Evolutionary conservation across 75 land plant genomes (phyloP).

Genomic region (Isoetes taiwanensis): DNA sequence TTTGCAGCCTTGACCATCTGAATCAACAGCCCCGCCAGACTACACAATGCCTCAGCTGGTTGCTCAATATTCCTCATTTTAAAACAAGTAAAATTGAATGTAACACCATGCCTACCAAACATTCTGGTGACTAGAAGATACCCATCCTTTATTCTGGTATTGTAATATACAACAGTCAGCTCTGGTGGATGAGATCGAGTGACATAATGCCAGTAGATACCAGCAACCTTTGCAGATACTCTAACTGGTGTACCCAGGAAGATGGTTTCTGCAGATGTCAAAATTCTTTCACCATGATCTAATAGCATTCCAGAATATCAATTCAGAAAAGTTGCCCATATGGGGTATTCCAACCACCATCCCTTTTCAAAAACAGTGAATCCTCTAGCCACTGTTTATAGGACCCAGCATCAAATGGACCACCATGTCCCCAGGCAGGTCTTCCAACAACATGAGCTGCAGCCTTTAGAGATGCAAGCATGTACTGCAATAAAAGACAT

Average conservation of each 20-base stretch:
- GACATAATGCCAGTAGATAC: conserved; percentile 24
- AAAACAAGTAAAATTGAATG: conserved; percentile 19
- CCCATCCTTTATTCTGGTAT: conserved; percentile 13
- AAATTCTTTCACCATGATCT: conserved; percentile 17
- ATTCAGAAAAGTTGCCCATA: conserved; percentile 18
- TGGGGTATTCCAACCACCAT: conserved; percentile 42
- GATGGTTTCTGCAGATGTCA: conserved; percentile 9
- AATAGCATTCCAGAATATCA: conserved; percentile 21
- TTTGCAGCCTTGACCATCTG: conserved; percentile 55
- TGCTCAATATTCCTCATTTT: conserved; percentile 25
- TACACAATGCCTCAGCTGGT: conserved; percentile 45
- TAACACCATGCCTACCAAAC: conserved; percentile 21
- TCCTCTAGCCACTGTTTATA: conserved; percentile 89
- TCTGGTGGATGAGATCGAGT: conserved; percentile 18
- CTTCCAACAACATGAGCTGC: conserved; percentile 49
- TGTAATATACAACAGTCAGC: conserved; percentile 22
- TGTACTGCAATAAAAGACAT: conserved; percentile 53
- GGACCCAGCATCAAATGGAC: conserved; percentile 60
- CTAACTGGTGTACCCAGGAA: conserved; percentile 7
- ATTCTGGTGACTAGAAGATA: conserved; percentile 16
- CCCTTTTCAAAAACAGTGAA: conserved; percentile 42
- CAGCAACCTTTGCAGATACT: conserved; percentile 17
- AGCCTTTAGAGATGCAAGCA: conserved; percentile 53
- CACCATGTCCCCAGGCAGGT: conserved; percentile 64
- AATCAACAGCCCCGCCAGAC: conserved; percentile 57